Conservation (phyloP, 2,329 filamentous ascomycete genomes). For the Penicillium sp. region DNA sequence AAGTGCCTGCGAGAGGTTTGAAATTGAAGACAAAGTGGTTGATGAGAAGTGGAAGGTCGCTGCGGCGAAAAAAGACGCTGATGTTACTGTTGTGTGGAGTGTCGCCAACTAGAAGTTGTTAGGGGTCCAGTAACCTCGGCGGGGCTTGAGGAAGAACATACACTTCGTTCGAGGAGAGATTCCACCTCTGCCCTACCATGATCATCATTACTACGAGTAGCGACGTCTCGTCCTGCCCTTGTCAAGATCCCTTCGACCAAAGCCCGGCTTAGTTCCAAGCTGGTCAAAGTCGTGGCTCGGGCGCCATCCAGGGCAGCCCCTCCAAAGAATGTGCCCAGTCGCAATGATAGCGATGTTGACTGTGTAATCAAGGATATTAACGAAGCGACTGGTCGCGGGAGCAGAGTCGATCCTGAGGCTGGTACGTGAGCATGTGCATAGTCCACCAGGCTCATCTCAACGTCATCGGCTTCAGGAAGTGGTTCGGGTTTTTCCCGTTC, state of each 20-base stretch:
- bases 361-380: slow-evolving; percentile 45
- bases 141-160: slow-evolving; percentile 25
- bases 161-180: slow-evolving; percentile 45
- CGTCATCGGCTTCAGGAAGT: neutral
- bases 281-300: slow-evolving; percentile 44
- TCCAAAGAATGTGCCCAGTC: slow-evolving; percentile 44
- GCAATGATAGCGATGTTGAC: slow-evolving; percentile 44
- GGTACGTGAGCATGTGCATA: neutral
- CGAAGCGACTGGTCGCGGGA: slow-evolving; percentile 44
- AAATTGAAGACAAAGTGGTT: slow-evolving; percentile 42
- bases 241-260: slow-evolving; percentile 46
- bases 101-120: slow-evolving; percentile 37
- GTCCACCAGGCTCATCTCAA: neutral
- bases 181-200: slow-evolving; percentile 43
- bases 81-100: slow-evolving; percentile 45
- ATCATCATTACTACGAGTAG: slow-evolving; percentile 47
- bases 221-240: slow-evolving; percentile 45
- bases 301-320: slow-evolving; percentile 44
- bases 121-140: slow-evolving; percentile 2
- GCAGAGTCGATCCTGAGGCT: slow-evolving; percentile 36
- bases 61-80: slow-evolving; percentile 47
- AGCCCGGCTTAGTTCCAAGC: slow-evolving; percentile 44
- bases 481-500: neutral
- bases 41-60: slow-evolving; percentile 47
- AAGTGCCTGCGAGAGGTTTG: slow-evolving; percentile 44